Evolutionary conservation across 768 basidiomycete species (phyloP), one percentile per base, ranked within the genome.

Genomic region (Kwoniella sp.): DNA sequence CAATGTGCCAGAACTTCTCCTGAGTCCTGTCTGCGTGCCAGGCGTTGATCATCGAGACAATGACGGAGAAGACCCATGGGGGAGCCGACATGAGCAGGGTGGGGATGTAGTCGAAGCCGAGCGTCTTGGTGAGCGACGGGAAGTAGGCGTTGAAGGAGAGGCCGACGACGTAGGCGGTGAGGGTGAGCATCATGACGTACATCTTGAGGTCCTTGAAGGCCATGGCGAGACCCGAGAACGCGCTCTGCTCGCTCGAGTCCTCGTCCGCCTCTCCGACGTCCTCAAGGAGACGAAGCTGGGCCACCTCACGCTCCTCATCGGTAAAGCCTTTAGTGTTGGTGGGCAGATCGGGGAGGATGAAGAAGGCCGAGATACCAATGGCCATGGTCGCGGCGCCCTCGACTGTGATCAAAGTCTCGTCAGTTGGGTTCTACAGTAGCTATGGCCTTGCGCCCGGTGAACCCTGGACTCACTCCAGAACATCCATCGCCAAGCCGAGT

Each of bases 191-290:
- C 37, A 92, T 78, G 59, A 70, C 67, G 85, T 88, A 90, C 32
- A 91, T 86, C 70, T 84, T 86, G 85, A 84, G 83, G 65, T 91
- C 89, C 17, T 77, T 77, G 50, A 87, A 34, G 10, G 88, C 85
- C 57, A 84, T 65, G 8, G 72, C 57, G 3, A 88, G 66, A 8
- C 85, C 86, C 20, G 73, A 67, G 46, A 56, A 71, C 17, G 60
- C 48, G 8, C 62, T 62, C 19, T 72, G 61, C 14, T 75, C 74
- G 8, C 74, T 77, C 54, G 80, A 76, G 26, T 74, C 75, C 37
- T 80, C 76, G 49, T 83, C 81, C 10, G 78, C 76, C 14, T 81
- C 76, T 27, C 81, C 82, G 25, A 76, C 64, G 46, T 69, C 63
- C 42, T 65, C 67, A 40, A 48, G 36, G 0, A 69, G 27, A 28